Base-by-base conservation (phyloP, 345 rosid genomes). In the Anastatica hierochuntica region DNA sequence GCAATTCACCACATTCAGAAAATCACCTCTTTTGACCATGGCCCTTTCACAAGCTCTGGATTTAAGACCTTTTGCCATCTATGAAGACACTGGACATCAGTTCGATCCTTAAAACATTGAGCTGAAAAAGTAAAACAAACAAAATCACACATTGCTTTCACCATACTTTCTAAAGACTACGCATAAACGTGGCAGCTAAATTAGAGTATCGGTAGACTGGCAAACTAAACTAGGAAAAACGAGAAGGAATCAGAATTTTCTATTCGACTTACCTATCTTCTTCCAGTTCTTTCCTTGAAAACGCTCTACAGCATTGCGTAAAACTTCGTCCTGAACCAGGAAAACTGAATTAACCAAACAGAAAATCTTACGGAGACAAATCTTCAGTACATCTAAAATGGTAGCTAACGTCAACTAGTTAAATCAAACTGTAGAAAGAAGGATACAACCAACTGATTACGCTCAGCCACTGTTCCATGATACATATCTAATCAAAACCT, bases 1-100 rank as follows among this genome's bases (percentile, higher is more conserved):
- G 43, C 20, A 58, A 39, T 26, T 58, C n/a, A 58, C 48, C 29
- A 46, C 34, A 69, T 6, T 19, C 4, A 48, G 26, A 34, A 68
- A 57, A 46, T 79, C 67, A 92, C 98, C 94, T 92, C 97, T 69
- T 83, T 94, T 20, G 99, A 94, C 99, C 99, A 94, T 15, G 99
- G 99, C 31, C 99, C 99, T 84, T 94, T 94, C 31, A 88, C 86
- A 42, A 94, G 90, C 60, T 94, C 97, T 15, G 99, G 99, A 67
- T 94, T 83, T 74, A 94, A 76, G 72, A 94, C 99, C 69, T 94
- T 94, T 80, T 94, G 99, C 99, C 99, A 94, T 72, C 99, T 80
- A 76, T 94, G 99, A 37, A 94, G 81, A 76, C 99, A 94, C 66
- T 94, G 99, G 45, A 94, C 99, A 80, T 94, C 99, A 43, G 99